Percentiles rank a stretch among this genome's conserved stretches.
These are phyloP conservation scores for Trichoderma sp. DNA, from an alignment of 2,329 filamentous ascomycete species.

Conservation along the genomic window DNA sequence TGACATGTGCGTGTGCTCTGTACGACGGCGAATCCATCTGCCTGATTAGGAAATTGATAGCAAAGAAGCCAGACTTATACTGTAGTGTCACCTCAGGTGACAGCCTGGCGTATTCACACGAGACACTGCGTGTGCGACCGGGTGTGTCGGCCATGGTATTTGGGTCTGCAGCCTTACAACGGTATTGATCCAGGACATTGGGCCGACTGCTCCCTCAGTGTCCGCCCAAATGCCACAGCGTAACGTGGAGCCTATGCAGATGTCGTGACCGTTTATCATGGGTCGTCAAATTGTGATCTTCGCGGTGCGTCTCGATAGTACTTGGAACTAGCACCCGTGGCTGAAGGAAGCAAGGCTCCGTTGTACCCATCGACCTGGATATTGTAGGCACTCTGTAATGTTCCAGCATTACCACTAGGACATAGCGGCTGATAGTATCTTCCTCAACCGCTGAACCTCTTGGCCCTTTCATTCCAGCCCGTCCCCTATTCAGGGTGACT, in stretches of 20 bases:
- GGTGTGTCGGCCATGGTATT: not conserved
- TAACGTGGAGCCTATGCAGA: not conserved
- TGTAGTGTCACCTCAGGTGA: not conserved
- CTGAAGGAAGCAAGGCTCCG: not conserved
- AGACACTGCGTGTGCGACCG: not conserved
- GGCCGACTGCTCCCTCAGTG: not conserved
- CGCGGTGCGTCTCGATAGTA: not conserved
- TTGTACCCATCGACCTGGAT: not conserved
- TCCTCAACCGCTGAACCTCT: not conserved
- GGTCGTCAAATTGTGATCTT: constrained; percentile 11
- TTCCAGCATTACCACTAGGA: not conserved
- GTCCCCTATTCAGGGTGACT: not conserved
- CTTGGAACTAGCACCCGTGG: not conserved
- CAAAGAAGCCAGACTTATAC: not conserved
- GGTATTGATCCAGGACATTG: constrained; percentile 1
- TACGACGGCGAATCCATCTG: not conserved
- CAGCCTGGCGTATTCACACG: not conserved
- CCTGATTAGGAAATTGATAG: not conserved
- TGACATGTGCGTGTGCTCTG: not conserved
- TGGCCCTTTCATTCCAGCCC: not conserved
- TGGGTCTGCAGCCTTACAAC: not conserved
- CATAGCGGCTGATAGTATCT: not conserved
- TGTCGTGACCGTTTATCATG: not conserved
- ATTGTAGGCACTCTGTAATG: not conserved
- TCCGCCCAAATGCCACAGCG: not conserved